Evolutionary conservation across 257 asterid species (phyloP).

Genomic region (Salvia splendens): DNA sequence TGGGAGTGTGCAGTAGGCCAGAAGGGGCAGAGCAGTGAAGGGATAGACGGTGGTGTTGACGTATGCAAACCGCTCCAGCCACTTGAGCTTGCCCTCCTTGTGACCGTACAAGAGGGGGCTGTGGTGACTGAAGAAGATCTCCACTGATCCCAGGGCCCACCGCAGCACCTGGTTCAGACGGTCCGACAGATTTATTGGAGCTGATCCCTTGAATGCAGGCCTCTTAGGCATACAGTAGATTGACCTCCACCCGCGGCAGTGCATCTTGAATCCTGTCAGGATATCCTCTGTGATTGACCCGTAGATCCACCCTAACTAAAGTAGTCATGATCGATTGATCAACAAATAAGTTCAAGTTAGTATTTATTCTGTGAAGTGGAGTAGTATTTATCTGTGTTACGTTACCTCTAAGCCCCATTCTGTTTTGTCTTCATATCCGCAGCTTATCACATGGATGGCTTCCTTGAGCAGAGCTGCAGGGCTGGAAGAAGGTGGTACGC

Average conservation of each 20-base stretch:
- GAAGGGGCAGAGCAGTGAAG: slow-evolving; percentile 86
- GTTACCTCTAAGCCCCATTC: slow-evolving; percentile 99
- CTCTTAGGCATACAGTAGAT: slow-evolving; percentile 84
- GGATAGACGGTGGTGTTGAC: slow-evolving; percentile 85
- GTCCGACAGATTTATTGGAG: slow-evolving; percentile 89
- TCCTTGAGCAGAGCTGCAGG: slow-evolving; percentile 94
- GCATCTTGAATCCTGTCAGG: slow-evolving; percentile 96
- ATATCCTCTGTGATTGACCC: slow-evolving; percentile 96
- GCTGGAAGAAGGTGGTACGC: slow-evolving; percentile 97
- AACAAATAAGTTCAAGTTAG: too few species aligned
- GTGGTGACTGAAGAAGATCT: slow-evolving; percentile 87
- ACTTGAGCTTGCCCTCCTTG: slow-evolving; percentile 81
- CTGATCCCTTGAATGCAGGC: slow-evolving; percentile 90
- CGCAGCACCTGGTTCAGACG: slow-evolving; percentile 94
- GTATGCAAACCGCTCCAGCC: slow-evolving; percentile 87
- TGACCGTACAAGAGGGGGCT: slow-evolving; percentile 76
- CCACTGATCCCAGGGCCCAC: slow-evolving; percentile 95
- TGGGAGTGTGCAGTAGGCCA: slow-evolving; percentile 89
- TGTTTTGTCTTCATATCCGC: slow-evolving; percentile 97
- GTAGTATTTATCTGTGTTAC: too few species aligned
- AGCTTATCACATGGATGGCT: slow-evolving; percentile 96
- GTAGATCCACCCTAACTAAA: slow-evolving; percentile 88
- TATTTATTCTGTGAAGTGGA: too few species aligned
- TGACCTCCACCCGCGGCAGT: slow-evolving; percentile 96
- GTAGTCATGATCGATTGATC: too few species aligned